Conservation (phyloP, 768 basidiomycete species). For the Boletellus ananas region DNA sequence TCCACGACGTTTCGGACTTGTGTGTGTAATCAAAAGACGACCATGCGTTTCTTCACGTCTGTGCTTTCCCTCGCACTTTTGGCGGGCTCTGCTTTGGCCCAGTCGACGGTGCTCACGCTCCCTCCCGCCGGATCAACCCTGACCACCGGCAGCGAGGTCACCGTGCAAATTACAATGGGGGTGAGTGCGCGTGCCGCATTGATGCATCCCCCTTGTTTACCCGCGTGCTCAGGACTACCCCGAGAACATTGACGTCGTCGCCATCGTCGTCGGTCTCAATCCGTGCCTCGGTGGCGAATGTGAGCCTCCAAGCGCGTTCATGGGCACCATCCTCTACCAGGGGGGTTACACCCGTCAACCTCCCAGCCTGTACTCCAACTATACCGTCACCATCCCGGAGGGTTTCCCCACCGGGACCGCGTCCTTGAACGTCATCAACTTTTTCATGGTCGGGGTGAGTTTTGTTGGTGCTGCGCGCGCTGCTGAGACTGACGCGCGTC, state of each 20-base stretch:
- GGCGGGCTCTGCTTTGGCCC: conserved; percentile 8
- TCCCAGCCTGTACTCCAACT: conserved; percentile 27
- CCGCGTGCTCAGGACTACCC: conserved; percentile 11
- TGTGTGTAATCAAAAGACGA: neutral
- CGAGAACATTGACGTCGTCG: conserved; percentile 25
- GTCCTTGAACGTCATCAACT: conserved; percentile 36
- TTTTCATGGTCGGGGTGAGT: conserved; percentile 41
- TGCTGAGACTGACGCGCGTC: neutral
- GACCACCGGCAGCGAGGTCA: conserved; percentile 1
- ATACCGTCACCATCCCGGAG: conserved; percentile 30
- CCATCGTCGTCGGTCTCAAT: conserved; percentile 31
- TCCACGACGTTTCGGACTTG: neutral
- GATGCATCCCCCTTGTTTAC: neutral
- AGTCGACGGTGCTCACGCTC: conserved; percentile 1
- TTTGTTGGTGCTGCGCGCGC: neutral
- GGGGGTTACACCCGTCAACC: conserved; percentile 29
- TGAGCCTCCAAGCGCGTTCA: conserved; percentile 16
- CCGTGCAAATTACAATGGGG: conserved; percentile 9
- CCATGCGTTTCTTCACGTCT: conserved; percentile 17
- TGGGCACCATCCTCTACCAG: conserved; percentile 35
- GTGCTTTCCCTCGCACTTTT: conserved; percentile 13
- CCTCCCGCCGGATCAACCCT: conserved; percentile 4
- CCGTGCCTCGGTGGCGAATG: conserved; percentile 24
- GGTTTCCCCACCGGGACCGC: conserved; percentile 26
- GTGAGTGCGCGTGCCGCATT: neutral